Percentiles rank a stretch among this genome's conserved stretches.
Evolutionary conservation across 2,329 filamentous ascomycete species (phyloP).

Genomic region (Blastomyces parvus): DNA sequence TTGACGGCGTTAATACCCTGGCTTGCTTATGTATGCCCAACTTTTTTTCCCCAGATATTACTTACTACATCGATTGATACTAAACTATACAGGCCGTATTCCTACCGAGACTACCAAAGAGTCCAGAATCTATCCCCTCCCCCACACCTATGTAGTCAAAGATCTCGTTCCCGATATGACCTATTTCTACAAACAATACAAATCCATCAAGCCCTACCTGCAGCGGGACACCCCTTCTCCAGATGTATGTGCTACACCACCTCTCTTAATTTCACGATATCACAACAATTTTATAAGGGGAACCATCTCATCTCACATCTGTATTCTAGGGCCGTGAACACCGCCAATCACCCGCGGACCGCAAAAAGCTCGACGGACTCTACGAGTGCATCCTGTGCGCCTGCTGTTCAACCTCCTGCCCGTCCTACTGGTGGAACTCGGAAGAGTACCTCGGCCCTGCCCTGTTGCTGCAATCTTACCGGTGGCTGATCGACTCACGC

Average conservation of each 20-base stretch:
- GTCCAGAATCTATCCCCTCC: constrained; percentile 91
- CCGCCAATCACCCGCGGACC: constrained; percentile 82
- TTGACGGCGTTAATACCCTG: constrained; percentile 95
- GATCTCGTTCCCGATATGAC: constrained; percentile 96
- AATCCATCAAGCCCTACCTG: constrained; percentile 97
- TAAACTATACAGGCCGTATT: constrained; percentile 63
- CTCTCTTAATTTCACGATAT: background rate
- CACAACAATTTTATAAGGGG: background rate
- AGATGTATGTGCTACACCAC: constrained; percentile 54
- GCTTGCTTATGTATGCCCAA: constrained; percentile 81
- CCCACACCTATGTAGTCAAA: constrained; percentile 98
- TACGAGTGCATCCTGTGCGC: constrained; percentile 99
- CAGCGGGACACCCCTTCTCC: constrained; percentile 76
- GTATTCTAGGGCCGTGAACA: constrained; percentile 69
- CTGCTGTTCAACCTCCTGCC: constrained; percentile 97
- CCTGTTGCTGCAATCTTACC: constrained; percentile 93
- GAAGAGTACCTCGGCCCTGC: constrained; percentile 98
- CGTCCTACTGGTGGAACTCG: constrained; percentile 99
- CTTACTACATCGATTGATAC: background rate
- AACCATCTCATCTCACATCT: background rate
- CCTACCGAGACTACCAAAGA: constrained; percentile 71
- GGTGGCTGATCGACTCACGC: constrained; percentile 91
- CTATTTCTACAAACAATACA: constrained; percentile 99
- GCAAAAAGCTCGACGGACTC: constrained; percentile 91
- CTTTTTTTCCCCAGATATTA: background rate